Conservation (phyloP, 169 alveolate genomes). For the Cyclospora cayetanensis region DNA sequence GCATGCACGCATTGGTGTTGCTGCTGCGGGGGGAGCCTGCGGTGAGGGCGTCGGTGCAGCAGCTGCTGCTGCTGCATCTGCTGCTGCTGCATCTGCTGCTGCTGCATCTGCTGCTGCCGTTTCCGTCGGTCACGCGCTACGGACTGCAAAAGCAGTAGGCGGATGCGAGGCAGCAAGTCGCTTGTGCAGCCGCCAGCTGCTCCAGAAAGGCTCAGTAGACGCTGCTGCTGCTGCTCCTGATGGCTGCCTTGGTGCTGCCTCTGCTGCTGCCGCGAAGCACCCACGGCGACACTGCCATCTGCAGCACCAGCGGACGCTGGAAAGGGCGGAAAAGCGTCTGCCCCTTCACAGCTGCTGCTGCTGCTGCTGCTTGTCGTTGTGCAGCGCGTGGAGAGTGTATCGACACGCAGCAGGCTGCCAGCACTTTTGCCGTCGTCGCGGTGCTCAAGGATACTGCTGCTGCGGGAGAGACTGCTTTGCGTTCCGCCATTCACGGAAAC, state of each 20-base stretch:
- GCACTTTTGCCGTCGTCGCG: no score
- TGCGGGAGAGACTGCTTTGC: no score
- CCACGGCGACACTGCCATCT: background rate
- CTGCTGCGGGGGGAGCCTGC: no score
- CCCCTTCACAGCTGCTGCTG: constrained; percentile 49
- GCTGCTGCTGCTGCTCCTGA: constrained; percentile 48
- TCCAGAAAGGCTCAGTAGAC: background rate
- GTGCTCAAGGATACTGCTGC: background rate
- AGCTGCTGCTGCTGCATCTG: background rate
- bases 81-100: constrained; percentile 46
- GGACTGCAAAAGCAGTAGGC: constrained; percentile 50
- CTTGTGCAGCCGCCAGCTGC: background rate
- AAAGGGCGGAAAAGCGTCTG: background rate
- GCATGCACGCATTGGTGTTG: constrained; percentile 6
- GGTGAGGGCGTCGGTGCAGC: no score
- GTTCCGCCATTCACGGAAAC: no score
- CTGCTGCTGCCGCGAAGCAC: constrained; percentile 18
- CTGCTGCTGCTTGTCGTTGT: constrained; percentile 50
- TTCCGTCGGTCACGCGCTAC: constrained; percentile 1
- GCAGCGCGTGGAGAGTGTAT: constrained; percentile 8
- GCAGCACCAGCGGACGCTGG: constrained; percentile 11
- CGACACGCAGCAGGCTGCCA: no score
- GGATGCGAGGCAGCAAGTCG: constrained; percentile 53
- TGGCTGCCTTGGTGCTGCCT: background rate
- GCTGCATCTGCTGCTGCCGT: constrained; percentile 55